Evolutionary conservation across 495 filamentous ascomycete genomes (phyloP).

Genomic region (Amorphotheca resinae): DNA sequence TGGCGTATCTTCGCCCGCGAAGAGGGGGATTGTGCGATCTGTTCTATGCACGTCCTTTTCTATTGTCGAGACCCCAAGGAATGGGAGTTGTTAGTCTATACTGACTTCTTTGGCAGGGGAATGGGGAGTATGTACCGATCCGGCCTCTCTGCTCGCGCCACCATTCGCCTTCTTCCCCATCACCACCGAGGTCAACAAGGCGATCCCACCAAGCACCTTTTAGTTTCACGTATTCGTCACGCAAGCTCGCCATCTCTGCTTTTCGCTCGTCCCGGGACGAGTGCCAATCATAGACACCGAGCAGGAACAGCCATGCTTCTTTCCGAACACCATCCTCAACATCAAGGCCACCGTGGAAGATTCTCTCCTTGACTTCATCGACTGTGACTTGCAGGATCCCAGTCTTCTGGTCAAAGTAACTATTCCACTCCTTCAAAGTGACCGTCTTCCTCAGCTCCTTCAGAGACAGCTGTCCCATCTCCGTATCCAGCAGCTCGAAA

Average conservation of each 20-base stretch:
- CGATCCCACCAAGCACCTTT: constrained; percentile 96
- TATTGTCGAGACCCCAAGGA: constrained; percentile 35
- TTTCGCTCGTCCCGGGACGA: constrained; percentile 70
- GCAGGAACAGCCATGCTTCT: constrained; percentile 90
- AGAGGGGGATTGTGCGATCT: constrained; percentile 83
- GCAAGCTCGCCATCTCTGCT: constrained; percentile 66
- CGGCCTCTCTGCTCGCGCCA: constrained; percentile 90
- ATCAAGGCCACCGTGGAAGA: constrained; percentile 90
- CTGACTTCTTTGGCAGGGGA: neutral
- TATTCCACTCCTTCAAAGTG: constrained; percentile 73
- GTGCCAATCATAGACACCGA: constrained; percentile 86
- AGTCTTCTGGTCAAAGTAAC: constrained; percentile 62
- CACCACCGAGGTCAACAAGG: constrained; percentile 67
- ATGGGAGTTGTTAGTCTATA: constrained; percentile 20
- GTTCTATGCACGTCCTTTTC: constrained; percentile 98
- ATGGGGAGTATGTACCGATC: constrained; percentile 53
- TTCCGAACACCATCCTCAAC: constrained; percentile 84
- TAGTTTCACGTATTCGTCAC: constrained; percentile 86
- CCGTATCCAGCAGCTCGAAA: constrained; percentile 84
- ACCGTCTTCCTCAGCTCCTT: constrained; percentile 65
- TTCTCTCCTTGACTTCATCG: constrained; percentile 88
- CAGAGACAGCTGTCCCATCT: constrained; percentile 55
- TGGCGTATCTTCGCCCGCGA: constrained; percentile 93
- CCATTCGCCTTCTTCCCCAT: constrained; percentile 71
- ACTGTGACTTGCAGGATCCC: constrained; percentile 65